Conservation (phyloP, 192 early-diverging fungal species). For the Funneliformis geosporum region DNA sequence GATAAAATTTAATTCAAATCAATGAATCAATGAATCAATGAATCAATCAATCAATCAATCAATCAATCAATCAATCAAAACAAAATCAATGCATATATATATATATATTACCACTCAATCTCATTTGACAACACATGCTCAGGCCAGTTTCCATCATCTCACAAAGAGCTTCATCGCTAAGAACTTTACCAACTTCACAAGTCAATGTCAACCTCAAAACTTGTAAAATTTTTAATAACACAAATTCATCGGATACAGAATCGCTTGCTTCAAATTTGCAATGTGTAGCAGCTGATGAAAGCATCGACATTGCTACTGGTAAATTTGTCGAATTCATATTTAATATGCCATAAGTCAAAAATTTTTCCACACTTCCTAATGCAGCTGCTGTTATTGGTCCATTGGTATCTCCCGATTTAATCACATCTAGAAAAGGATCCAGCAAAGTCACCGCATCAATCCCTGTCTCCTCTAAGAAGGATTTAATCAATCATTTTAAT, state of each 20-base stretch:
- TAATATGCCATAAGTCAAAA: constrained; percentile 81
- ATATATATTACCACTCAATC: constrained; percentile 65
- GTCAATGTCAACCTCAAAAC: constrained; percentile 75
- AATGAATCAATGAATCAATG: background rate
- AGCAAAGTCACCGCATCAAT: constrained; percentile 76
- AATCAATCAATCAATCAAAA: background rate
- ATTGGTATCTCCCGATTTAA: constrained; percentile 89
- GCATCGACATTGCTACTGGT: constrained; percentile 64
- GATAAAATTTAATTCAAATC: no score
- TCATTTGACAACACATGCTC: constrained; percentile 94
- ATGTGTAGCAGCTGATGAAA: constrained; percentile 85
- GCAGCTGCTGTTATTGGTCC: constrained; percentile 93
- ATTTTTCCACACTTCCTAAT: constrained; percentile 86
- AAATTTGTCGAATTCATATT: constrained; percentile 64
- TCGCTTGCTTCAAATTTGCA: constrained; percentile 97
- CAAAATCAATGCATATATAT: background rate
- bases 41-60: background rate
- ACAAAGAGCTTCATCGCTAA: constrained; percentile 93
- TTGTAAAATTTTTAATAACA: constrained; percentile 85
- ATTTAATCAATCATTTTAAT: background rate
- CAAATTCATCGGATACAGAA: constrained; percentile 91
- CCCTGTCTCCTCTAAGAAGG: constrained; percentile 52
- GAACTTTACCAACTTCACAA: constrained; percentile 64
- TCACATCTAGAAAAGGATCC: constrained; percentile 90
- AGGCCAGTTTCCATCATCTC: constrained; percentile 97